Evolutionary conservation across 2,329 filamentous ascomycete genomes (phyloP).

Genomic region (Colletotrichum sp.): DNA sequence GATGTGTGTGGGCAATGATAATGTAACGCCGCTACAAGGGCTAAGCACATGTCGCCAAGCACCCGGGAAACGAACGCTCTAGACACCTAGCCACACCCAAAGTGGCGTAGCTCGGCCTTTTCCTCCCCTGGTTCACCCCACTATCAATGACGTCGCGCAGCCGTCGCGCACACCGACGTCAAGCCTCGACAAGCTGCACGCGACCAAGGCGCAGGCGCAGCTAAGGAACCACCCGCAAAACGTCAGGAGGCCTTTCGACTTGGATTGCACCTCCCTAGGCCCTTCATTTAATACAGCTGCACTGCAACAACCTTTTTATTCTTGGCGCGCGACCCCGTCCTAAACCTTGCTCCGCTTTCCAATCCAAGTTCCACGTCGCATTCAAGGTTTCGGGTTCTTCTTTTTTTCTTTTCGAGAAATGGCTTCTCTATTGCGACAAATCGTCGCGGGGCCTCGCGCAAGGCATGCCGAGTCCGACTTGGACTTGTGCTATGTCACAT

Average conservation of each 20-base stretch:
- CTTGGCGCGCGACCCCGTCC: background rate
- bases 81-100: conserved; percentile 18
- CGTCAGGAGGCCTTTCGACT: conserved; percentile 1
- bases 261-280: background rate
- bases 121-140: conserved; percentile 4
- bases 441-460: conserved; percentile 86
- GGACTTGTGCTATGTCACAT: conserved; percentile 94
- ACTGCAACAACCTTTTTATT: background rate
- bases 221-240: background rate
- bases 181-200: conserved; percentile 5
- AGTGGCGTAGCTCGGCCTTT: conserved; percentile 9
- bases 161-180: conserved; percentile 2
- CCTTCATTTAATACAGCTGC: background rate
- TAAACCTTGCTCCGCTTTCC: conserved; percentile 10
- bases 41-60: conserved; percentile 15
- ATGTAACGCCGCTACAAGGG: background rate
- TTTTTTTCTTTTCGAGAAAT: conserved; percentile 37
- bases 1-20: background rate
- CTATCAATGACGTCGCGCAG: conserved; percentile 16
- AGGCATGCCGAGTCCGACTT: conserved; percentile 87
- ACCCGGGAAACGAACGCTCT: background rate
- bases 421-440: conserved; percentile 84
- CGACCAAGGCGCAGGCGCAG: conserved; percentile 17
- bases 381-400: background rate
- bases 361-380: background rate